Evolutionary conservation across 1,284 basidiomycete genomes (phyloP).

Genomic region (Trametes hirsuta): DNA sequence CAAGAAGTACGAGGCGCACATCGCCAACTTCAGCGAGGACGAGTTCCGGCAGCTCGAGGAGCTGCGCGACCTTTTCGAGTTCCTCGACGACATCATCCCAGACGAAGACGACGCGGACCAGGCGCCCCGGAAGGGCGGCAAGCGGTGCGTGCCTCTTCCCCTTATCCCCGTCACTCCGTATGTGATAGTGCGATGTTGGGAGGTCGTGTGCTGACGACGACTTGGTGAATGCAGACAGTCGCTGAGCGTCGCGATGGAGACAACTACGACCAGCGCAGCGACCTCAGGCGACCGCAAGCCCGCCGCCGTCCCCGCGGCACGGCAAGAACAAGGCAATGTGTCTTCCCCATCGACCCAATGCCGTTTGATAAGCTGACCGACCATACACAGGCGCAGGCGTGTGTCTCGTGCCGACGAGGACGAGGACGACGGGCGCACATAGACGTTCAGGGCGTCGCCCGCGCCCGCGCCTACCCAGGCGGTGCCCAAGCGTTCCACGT

Average conservation of each 20-base stretch:
- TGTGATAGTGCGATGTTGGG: neutral
- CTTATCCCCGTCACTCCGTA: neutral
- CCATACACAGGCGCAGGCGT: conserved; percentile 34
- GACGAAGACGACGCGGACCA: conserved; percentile 53
- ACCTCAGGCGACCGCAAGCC: conserved; percentile 35
- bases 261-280: conserved; percentile 27
- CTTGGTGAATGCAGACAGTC: conserved; percentile 35
- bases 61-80: conserved; percentile 63
- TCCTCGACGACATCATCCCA: conserved; percentile 59
- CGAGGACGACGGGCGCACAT: conserved; percentile 39
- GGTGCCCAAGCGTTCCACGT: conserved; percentile 41
- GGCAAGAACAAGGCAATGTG: conserved; percentile 36
- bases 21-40: conserved; percentile 71
- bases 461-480: conserved; percentile 35
- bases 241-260: conserved; percentile 38
- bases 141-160: conserved; percentile 30
- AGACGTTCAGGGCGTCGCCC: conserved; percentile 27
- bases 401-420: conserved; percentile 47
- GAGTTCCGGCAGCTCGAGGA: conserved; percentile 64
- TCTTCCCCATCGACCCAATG: conserved; percentile 5
- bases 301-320: conserved; percentile 29
- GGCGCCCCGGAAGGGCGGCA: conserved; percentile 44
- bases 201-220: neutral
- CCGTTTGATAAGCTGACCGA: conserved; percentile 3
- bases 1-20: conserved; percentile 60